Base-by-base conservation (phyloP, 2,329 filamentous ascomycete species). In the Huntiella moniliformis region DNA sequence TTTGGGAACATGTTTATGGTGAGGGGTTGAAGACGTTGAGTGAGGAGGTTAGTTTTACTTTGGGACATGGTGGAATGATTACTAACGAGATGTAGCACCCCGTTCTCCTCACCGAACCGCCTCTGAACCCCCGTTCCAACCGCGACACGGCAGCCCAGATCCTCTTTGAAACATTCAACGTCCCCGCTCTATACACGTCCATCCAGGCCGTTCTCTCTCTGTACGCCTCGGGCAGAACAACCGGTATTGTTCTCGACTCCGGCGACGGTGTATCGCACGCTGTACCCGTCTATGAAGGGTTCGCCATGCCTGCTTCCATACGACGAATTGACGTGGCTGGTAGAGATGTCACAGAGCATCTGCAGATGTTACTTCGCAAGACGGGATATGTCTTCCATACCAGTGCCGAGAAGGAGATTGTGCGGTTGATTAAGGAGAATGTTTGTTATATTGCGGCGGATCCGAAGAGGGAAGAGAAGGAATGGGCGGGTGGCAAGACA, bases 331-430 rank as follows among this genome's bases (percentile, higher is more conserved):
- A 98, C 60, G 87, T 98, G 31, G 91, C 91, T 10, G 91, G 91
- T 22, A 74, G 91, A 55, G 91, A 98, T 61, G 85, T 98, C 15
- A 98, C 91, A 40, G 91, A 98, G 62, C 78, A 98, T 59, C 68
- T 98, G 65, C 91, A 98, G 63, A 78, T 81, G 50, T 66, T 96
- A 54, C 68, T 98, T 54, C 75, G 91, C 57, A 96, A 95, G 69
- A 83, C 79, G 55, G 91, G 91, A 42, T 85, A 91, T 59, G 77
- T 95, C 13, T 93, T 98, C 61, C 88, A 96, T 64, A 98, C 91
- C 13, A 95, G 86, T 59, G 91, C 91, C 10, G 91, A 98, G 69
- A 98, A 98, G 67, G 91, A 98, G 65, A 86, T 95, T n/a, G 91
- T 98, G 48, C 77, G 88, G 53, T 73, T 85, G 62, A 95, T 98